Evolutionary conservation across 129 eudicot species (phyloP), one percentile per base, ranked within the genome.

Genomic region (Erigeron canadensis): DNA sequence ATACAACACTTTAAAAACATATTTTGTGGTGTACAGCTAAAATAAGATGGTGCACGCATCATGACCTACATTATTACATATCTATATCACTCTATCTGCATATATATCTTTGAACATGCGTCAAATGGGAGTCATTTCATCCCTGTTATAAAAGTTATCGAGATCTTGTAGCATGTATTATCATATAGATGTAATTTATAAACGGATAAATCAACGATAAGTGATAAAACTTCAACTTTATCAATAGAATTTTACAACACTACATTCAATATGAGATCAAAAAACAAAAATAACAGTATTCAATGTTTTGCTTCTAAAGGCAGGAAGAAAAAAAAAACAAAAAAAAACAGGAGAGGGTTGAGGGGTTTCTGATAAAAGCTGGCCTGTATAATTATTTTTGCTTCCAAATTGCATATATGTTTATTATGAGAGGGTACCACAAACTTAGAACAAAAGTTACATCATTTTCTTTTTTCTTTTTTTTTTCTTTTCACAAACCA

Each of bases 371-470:
- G 78, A 50, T 50, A 63, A 74, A 74, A 43, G 63, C 39, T 18
- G 63, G 38, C 6, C 13, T 74, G 63, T 44, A 50, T 74, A 42
- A 50, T 63, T 48, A 54, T 45, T 39, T 72, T 15, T 74, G 43
- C 41, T 50, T 23, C 15, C 63, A 15, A 57, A 5, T 74, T 64
- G 72, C 71, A 28, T 28, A 74, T 47, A 18, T 63, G 41, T 72
- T 15, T 74, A 64, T 63, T 18, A 63, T 48, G 53, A 63, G 47
- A 73, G 43, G 78, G 48, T 18, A 39, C 17, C 21, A 62, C 53
- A 48, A 74, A 74, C 79, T 54, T 74, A 51, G 44, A 74, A 74
- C 61, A 34, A 64, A 74, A 53, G 79, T 21, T 65, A 74, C 39
- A 34, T 9, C 48, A n/a, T n/a, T n/a, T n/a, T n/a, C n/a, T n/a